These are phyloP conservation scores for Candida multigemmis DNA, from an alignment of 805 yeast species.

Conservation along the genomic window DNA sequence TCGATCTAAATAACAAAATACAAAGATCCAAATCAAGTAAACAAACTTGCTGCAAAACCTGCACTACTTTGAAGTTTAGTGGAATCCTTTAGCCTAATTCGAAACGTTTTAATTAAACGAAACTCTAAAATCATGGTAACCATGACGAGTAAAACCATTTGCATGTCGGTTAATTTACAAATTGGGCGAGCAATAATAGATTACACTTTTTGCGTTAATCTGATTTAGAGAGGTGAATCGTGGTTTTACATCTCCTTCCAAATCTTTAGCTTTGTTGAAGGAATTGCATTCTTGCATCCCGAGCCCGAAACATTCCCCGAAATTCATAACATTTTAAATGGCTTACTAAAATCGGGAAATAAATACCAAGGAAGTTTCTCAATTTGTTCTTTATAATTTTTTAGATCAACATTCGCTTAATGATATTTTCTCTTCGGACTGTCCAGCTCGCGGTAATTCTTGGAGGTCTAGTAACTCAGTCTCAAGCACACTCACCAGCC, in stretches of 20 bases:
- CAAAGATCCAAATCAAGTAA: not conserved
- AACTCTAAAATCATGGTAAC: not conserved
- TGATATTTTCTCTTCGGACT: not conserved
- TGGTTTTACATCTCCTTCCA: not conserved
- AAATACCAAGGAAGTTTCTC: constrained; percentile 2
- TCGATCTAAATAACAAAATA: not conserved
- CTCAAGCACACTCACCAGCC: too few relatives aligned
- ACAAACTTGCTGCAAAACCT: too few relatives aligned
- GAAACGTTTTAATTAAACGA: too few relatives aligned
- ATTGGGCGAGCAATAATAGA: too few relatives aligned
- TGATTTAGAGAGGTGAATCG: not conserved
- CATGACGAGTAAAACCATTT: not conserved
- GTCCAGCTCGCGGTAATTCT: too few relatives aligned
- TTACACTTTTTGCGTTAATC: not conserved
- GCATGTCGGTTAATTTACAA: too few relatives aligned
- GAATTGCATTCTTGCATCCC: not conserved
- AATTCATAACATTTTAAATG: too few relatives aligned
- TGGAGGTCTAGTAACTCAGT: too few relatives aligned
- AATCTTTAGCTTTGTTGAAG: not conserved
- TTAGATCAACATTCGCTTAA: too few relatives aligned
- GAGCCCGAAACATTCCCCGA: not conserved
- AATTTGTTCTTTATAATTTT: too few relatives aligned
- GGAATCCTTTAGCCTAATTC: too few relatives aligned
- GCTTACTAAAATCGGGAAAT: constrained; percentile 1
- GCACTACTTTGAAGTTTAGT: too few relatives aligned